Percentiles rank a stretch among this genome's conserved stretches.
Conservation (phyloP, 2,329 filamentous ascomycete species). For the Botrytis elliptica region DNA sequence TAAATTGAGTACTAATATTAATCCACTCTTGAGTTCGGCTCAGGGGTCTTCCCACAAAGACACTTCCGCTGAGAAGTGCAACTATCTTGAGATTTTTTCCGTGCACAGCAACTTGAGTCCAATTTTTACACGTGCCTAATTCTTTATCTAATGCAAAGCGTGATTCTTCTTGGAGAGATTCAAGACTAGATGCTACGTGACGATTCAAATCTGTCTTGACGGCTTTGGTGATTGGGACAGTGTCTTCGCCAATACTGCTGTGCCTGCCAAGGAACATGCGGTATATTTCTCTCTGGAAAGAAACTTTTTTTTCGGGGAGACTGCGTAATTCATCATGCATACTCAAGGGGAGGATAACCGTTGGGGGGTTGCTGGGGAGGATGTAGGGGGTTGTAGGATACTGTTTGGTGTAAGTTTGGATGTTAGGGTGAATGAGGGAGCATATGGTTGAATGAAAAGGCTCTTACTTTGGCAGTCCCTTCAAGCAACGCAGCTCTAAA, state of each 20-base stretch:
- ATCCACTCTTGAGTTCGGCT: conserved; percentile 19
- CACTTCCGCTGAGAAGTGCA: conserved; percentile 5
- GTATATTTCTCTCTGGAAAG: background rate
- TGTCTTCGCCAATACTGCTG: background rate
- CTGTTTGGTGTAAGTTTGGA: background rate
- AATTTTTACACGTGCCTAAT: conserved; percentile 34
- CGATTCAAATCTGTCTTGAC: conserved; percentile 33
- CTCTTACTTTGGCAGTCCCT: background rate
- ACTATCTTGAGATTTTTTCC: background rate
- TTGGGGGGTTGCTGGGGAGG: background rate
- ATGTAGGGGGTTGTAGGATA: background rate
- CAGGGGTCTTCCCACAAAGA: conserved; percentile 13
- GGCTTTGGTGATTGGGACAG: conserved; percentile 22
- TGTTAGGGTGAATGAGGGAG: background rate
- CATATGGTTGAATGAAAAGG: background rate
- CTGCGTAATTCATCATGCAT: background rate
- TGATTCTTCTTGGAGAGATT: conserved; percentile 33
- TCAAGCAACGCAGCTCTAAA: background rate
- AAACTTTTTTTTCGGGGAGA: conserved; percentile 5
- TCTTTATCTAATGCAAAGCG: conserved; percentile 29
- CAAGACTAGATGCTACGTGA: conserved; percentile 28
- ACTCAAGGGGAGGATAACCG: background rate
- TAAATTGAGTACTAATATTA: background rate
- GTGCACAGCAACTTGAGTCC: background rate
- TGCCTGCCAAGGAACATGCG: background rate